Conservation (phyloP, 2,329 filamentous ascomycete genomes). For the Stromatinia cepivora region DNA sequence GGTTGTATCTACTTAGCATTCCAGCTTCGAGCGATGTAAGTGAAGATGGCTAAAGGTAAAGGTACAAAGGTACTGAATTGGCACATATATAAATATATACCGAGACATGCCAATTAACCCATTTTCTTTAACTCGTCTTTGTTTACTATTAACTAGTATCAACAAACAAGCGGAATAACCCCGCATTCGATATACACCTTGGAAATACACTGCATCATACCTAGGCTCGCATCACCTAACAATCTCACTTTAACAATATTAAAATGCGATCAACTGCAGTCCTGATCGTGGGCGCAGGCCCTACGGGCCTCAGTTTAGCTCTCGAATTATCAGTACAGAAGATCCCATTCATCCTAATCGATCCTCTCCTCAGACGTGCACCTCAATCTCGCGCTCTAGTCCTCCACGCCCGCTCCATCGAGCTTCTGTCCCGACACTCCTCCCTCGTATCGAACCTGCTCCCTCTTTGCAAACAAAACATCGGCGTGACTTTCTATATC, state of each 20-base stretch:
- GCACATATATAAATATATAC: not conserved
- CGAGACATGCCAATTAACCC: not conserved
- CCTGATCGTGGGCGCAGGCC: constrained; percentile 49
- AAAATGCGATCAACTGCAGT: constrained; percentile 38
- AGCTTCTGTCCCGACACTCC: constrained; percentile 51
- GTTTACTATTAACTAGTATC: not conserved
- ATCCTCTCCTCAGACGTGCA: constrained; percentile 40
- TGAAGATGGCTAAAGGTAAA: not conserved
- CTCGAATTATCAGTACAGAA: constrained; percentile 43
- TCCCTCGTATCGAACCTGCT: constrained; percentile 43
- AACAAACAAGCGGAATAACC: not conserved
- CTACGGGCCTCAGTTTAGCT: constrained; percentile 47
- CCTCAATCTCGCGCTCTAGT: constrained; percentile 47
- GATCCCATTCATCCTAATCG: constrained; percentile 45
- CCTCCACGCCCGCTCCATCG: constrained; percentile 52
- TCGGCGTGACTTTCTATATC: constrained; percentile 45
- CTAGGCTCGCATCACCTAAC: not conserved
- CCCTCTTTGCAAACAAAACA: constrained; percentile 42
- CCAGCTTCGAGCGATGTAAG: not conserved
- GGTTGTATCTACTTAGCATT: constrained; percentile 2
- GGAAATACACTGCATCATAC: not conserved
- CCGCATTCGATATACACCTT: not conserved
- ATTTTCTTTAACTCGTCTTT: not conserved
- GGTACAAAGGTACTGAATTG: not conserved
- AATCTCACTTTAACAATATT: not conserved